A percentile compares a stretch with the other conserved stretches of the same genome.
phyloP scores from a whole-genome alignment of 306 rosid genomes.

The Fagus sylvatica region DNA sequence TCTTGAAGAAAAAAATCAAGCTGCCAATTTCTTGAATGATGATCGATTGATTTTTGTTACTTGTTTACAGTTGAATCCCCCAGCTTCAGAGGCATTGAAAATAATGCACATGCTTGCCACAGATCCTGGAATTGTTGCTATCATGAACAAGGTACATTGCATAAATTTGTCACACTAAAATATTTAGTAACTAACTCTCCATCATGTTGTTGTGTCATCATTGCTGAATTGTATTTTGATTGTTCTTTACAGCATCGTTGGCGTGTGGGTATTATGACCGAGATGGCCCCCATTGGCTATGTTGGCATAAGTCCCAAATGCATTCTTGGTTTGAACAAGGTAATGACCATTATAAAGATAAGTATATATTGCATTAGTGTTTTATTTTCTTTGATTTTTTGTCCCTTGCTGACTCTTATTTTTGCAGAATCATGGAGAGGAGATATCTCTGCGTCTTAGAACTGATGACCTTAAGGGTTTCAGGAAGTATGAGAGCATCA shows the following conservation, averaged over 20 bases:
- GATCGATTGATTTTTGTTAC: constrained; percentile 18
- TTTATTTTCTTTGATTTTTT: constrained; percentile 7
- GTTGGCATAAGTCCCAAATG: constrained; percentile 95
- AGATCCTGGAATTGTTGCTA: constrained; percentile 92
- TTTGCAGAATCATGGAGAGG: constrained; percentile 82
- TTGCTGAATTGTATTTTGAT: constrained; percentile 32
- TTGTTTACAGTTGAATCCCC: constrained; percentile 78
- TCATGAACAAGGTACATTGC: constrained; percentile 78
- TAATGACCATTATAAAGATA: constrained; percentile 19
- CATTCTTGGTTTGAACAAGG: constrained; percentile 90
- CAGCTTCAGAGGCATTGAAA: constrained; percentile 78
- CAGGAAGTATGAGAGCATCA: constrained; percentile 80
- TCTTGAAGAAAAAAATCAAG: neutral
- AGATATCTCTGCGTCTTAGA: constrained; percentile 92
- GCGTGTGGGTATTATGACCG: constrained; percentile 96
- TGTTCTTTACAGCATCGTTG: constrained; percentile 66
- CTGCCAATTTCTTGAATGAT: constrained; percentile 9
- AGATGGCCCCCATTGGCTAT: constrained; percentile 95
- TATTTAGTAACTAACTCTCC: constrained; percentile 20
- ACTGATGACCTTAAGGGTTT: constrained; percentile 95
- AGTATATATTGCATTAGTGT: neutral
- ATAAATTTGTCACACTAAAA: neutral
- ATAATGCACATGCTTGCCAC: constrained; percentile 98
- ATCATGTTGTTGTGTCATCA: constrained; percentile 18
- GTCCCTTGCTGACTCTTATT: constrained; percentile 20